Evolutionary conservation across 2,329 filamentous ascomycete species (phyloP), one percentile per base, ranked within the genome.

Genomic region (Talaromyces verruculosus): DNA sequence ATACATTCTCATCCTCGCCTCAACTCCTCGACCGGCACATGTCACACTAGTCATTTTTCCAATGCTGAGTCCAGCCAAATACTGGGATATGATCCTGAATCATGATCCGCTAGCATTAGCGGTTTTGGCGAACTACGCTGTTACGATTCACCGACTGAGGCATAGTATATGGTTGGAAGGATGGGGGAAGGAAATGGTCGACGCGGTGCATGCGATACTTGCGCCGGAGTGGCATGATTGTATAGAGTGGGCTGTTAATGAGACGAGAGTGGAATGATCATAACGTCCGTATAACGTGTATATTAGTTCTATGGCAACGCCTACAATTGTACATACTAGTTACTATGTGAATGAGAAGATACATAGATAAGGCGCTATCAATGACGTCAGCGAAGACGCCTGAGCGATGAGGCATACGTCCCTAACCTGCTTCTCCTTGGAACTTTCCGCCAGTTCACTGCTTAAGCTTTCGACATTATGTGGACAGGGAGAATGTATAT

Each of bases 91-190:
- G 64, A 22, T 66, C 1, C 15, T 47, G 15, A 30, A 58, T 51
- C n/a, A 61, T 30, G 60, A 66, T 19, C 65, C 65, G 22, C 13
- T 66, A 6, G 65, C 65, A 51, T 28, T 66, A 28, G 65, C 65
- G 30, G 49, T 66, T 17, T 53, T 66, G 13, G 65, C 65, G 1
- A 66, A 66, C n/a, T 66, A 57, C 53, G 64, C 51, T 11, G 64
- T 66, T 13, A 58, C 45, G 6, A 37, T 66, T 43, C 41, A 66
- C 10, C 37, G 60, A 43, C 17, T 58, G 33, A 63, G 41, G 19
- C 19, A 59, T 35, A 62, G 41, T 58, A 59, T 66, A 47, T 66
- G 64, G 64, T 3, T 66, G 13, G 59, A 63, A 30, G 64, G 64
- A 39, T 66, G 59, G 64, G 64, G 64, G 17, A 66, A 57, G 39